Evolutionary conservation across 2,329 filamentous ascomycete genomes (phyloP).

Genomic region (Colletotrichum abscissum): DNA sequence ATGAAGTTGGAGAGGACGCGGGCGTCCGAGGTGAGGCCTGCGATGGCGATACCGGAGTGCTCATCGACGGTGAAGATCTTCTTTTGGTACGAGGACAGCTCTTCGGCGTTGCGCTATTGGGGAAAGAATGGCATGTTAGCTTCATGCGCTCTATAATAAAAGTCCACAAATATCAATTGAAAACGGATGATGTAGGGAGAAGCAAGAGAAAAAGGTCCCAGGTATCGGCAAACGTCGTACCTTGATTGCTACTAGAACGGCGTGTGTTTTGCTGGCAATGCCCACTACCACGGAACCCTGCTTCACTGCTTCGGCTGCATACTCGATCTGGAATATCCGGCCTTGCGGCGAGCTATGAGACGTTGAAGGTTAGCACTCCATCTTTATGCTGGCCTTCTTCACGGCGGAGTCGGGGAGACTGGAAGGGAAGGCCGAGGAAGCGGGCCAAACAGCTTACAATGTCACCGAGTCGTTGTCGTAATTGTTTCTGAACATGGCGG

Average conservation of each 20-base stretch:
- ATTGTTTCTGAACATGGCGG: constrained; percentile 96
- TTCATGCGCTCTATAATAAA: not conserved
- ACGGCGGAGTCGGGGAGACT: not conserved
- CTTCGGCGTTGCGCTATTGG: constrained; percentile 94
- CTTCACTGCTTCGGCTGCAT: constrained; percentile 98
- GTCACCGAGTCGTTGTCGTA: constrained; percentile 99
- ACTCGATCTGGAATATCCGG: constrained; percentile 99
- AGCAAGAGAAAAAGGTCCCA: not conserved
- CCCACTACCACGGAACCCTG: constrained; percentile 98
- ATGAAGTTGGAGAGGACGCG: constrained; percentile 99
- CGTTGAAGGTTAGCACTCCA: constrained; percentile 2
- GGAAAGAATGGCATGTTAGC: not conserved
- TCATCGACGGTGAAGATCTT: constrained; percentile 98
- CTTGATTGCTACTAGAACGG: constrained; percentile 96
- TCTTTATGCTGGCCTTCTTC: not conserved
- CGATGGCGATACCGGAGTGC: constrained; percentile 94
- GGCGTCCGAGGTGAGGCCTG: constrained; percentile 95
- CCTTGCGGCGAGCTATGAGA: constrained; percentile 89
- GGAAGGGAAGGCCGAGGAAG: constrained; percentile 17
- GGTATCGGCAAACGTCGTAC: constrained; percentile 57
- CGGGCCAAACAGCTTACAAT: constrained; percentile 74
- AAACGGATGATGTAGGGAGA: not conserved
- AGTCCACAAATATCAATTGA: not conserved
- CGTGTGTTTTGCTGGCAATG: constrained; percentile 97
- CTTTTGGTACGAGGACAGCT: constrained; percentile 99